A percentile compares a stretch with the other conserved stretches of the same genome.
Evolutionary conservation across 257 asterid genomes (phyloP).

Genomic region (Rauvolfia tetraphylla): DNA sequence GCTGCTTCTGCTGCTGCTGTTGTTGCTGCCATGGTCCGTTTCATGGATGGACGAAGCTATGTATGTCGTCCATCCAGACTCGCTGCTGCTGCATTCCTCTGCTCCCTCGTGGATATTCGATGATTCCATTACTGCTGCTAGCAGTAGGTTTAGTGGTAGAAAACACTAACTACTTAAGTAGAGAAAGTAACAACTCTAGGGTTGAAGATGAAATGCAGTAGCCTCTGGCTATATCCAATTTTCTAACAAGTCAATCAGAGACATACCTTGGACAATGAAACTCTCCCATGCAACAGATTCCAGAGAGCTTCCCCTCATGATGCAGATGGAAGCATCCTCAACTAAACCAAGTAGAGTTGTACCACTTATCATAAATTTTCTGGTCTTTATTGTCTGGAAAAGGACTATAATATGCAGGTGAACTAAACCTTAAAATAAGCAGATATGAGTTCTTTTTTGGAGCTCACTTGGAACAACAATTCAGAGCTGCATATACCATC

Average conservation of each 20-base stretch:
- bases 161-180: conserved; percentile 13
- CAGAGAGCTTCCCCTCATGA: conserved; percentile 12
- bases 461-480: conserved; percentile 30
- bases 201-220: conserved; percentile 10
- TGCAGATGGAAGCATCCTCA: conserved; percentile 24
- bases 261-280: conserved; percentile 28
- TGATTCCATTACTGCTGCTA: conserved; percentile 43
- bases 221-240: conserved; percentile 28
- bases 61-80: conserved; percentile 91
- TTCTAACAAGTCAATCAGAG: conserved; percentile 31
- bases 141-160: conserved; percentile 6
- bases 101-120: conserved; percentile 40
- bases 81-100: conserved; percentile 87
- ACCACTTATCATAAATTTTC: conserved; percentile 59
- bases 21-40: conserved; percentile 23
- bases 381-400: conserved; percentile 39
- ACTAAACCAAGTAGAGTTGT: conserved; percentile 41
- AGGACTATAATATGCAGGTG: conserved; percentile 29
- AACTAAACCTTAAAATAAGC: conserved; percentile 20
- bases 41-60: conserved; percentile 54
- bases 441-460: conserved; percentile 27
- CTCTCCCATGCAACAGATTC: conserved; percentile 39
- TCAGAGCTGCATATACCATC: conserved; percentile 26
- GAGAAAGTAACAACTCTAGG: background rate
- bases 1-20: conserved; percentile 19